Evolutionary conservation across 371 early-diverging fungal genomes (phyloP).

Genomic region (Rhizopus sp.): DNA sequence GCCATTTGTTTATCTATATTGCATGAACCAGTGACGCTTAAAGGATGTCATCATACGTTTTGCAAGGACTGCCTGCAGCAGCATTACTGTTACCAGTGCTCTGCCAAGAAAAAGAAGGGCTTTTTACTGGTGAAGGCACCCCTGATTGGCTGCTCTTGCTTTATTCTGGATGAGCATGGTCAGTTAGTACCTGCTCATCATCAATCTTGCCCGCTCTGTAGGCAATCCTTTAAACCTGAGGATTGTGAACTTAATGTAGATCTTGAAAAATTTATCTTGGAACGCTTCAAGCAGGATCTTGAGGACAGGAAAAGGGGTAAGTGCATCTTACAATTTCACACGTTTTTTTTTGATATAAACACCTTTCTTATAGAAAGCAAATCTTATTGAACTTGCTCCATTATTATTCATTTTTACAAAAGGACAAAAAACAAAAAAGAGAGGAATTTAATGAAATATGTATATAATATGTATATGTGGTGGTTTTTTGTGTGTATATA

Average conservation of each 20-base stretch:
- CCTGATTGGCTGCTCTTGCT: conserved; percentile 16
- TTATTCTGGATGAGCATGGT: conserved; percentile 3
- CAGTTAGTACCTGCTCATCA: background rate
- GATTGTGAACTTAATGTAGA: conserved; percentile 10
- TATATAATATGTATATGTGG: no score
- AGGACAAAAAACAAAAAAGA: background rate
- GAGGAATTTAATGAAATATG: background rate
- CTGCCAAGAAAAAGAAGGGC: no score
- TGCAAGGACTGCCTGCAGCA: conserved; percentile 21
- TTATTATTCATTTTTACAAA: no score
- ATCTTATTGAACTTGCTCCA: no score
- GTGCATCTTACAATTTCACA: no score
- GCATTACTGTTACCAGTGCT: conserved; percentile 12
- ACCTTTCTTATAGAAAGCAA: no score
- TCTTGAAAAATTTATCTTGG: conserved; percentile 7
- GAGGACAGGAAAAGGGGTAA: background rate
- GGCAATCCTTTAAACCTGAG: conserved; percentile 4
- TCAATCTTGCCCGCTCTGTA: conserved; percentile 16
- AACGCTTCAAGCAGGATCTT: background rate
- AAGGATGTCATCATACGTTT: conserved; percentile 18
- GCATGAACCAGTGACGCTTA: conserved; percentile 15
- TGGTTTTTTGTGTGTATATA: background rate
- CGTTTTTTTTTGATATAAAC: no score
- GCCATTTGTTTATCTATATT: conserved; percentile 18
- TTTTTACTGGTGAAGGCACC: background rate